A percentile compares a stretch with the other conserved stretches of the same genome.
These are phyloP conservation scores for Astraeus odoratus DNA, from an alignment of 768 basidiomycete genomes.

Conservation along the genomic window DNA sequence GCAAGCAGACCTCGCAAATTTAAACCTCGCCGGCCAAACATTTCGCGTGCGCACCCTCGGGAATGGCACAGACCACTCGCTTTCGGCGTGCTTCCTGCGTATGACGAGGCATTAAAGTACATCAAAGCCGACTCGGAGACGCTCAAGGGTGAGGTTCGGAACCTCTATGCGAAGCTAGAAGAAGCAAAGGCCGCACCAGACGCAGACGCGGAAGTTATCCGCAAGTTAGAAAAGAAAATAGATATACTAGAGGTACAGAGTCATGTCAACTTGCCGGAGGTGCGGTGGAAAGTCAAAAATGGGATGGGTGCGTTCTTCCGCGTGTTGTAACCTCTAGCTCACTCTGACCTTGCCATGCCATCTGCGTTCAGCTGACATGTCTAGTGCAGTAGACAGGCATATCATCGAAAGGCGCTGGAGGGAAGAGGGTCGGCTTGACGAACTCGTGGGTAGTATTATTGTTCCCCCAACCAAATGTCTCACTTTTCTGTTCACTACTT, in stretches of 20 bases:
- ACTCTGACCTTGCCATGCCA: background rate
- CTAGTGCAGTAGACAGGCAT: slow-evolving; percentile 65
- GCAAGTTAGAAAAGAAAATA: slow-evolving; percentile 41
- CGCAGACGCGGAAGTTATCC: slow-evolving; percentile 32
- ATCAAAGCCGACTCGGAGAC: slow-evolving; percentile 54
- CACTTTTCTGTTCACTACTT: background rate
- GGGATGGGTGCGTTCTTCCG: slow-evolving; percentile 58
- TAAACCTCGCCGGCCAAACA: slow-evolving; percentile 40
- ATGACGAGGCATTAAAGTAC: slow-evolving; percentile 76
- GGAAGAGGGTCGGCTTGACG: slow-evolving; percentile 74
- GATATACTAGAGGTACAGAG: slow-evolving; percentile 71
- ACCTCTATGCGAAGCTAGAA: slow-evolving; percentile 14
- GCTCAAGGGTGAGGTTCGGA: slow-evolving; percentile 31
- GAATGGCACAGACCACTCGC: slow-evolving; percentile 62
- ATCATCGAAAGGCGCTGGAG: slow-evolving; percentile 82
- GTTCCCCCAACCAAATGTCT: background rate
- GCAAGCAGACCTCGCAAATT: slow-evolving; percentile 9
- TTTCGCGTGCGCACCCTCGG: slow-evolving; percentile 45
- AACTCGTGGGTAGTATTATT: slow-evolving; percentile 45
- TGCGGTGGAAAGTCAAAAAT: slow-evolving; percentile 71
- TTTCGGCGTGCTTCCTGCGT: slow-evolving; percentile 62
- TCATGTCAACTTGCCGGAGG: slow-evolving; percentile 75
- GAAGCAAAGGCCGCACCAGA: slow-evolving; percentile 19
- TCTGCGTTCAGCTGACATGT: slow-evolving; percentile 50
- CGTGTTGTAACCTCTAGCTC: background rate